Percentiles rank a stretch among this genome's conserved stretches.
Evolutionary conservation across 2,329 filamentous ascomycete species (phyloP).

Genomic region (Shiraia bambusicola): DNA sequence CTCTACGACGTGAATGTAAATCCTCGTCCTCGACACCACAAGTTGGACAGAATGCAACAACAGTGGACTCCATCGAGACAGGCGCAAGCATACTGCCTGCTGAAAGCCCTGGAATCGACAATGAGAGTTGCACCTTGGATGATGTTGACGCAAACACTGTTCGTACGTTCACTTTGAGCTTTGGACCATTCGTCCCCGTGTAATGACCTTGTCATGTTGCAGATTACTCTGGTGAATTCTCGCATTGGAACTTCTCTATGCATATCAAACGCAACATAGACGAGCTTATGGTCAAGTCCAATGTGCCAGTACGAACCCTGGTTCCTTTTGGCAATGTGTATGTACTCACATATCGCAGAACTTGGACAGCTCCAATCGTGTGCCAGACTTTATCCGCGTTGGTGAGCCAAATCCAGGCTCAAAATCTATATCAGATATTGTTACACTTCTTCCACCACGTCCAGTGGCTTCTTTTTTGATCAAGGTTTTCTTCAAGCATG

Average conservation of each 20-base stretch:
- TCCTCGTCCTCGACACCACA: slow-evolving; percentile 3
- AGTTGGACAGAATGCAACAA: slow-evolving; percentile 1
- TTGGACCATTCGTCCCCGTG: background rate
- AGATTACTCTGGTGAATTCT: slow-evolving; percentile 21
- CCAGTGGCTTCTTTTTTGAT: slow-evolving; percentile 43
- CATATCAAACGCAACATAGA: slow-evolving; percentile 15
- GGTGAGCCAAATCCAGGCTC: slow-evolving; percentile 10
- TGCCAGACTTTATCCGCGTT: slow-evolving; percentile 13
- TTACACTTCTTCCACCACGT: slow-evolving; percentile 10
- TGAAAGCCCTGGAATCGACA: slow-evolving; percentile 9
- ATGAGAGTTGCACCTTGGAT: slow-evolving; percentile 10
- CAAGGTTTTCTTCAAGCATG: slow-evolving; percentile 49
- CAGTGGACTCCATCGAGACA: background rate
- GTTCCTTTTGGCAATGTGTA: background rate
- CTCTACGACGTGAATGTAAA: slow-evolving; percentile 9
- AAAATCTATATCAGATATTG: slow-evolving; percentile 9
- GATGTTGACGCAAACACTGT: slow-evolving; percentile 10
- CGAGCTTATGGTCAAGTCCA: slow-evolving; percentile 11
- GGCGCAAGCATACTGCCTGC: background rate
- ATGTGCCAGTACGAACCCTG: slow-evolving; percentile 4
- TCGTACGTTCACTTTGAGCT: slow-evolving; percentile 5
- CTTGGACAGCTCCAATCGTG: slow-evolving; percentile 1
- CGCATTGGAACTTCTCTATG: slow-evolving; percentile 19
- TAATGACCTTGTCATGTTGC: background rate
- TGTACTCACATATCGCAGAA: slow-evolving; percentile 2